Base-by-base conservation (phyloP, 192 early-diverging fungal species). In the Irineochytrium annulatum region DNA sequence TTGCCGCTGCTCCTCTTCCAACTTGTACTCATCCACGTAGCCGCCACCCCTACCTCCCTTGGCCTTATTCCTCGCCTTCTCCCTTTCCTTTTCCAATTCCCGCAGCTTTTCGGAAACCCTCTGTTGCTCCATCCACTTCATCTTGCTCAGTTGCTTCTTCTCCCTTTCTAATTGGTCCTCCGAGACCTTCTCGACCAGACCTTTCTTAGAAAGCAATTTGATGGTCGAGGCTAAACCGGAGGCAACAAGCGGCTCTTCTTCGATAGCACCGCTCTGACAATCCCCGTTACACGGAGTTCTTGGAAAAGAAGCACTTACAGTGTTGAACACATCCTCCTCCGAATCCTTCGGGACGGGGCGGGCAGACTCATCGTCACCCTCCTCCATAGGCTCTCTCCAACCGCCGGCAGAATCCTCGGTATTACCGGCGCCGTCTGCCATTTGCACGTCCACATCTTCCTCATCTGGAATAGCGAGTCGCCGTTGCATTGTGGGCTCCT, bases 191-290 rank as follows among this genome's bases (percentile, higher is more conserved):
- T 86, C 72, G 48, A 84, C 43, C 28, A 73, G 61, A 59, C 91
- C 93, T 70, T 93, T 89, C 63, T 94, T 86, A 22, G 71, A 79
- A 32, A 98, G 71, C 6, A 97, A 76, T 1, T 78, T 80, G 1
- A 98, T 65, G 0, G 95, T 92, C 3, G 92, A 87, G 20, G 79
- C 90, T 33, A 98, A 71, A 4, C 94, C 91, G 8, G 70, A 57
- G 53, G 85, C 85, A 8, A 95, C 84, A 1, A 91, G 64, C 11
- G 91, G 94, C 56, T 96, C 95, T 44, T 89, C 88, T 37, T 71
- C 71, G 29, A 80, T 67, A 5, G 65, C 55, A 3, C 57, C 72
- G 6, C 37, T 52, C 62, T 63, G 55, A 16, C 5, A 39, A 19
- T 48, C 22, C 20, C 14, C 29, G 22, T 34, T 43, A 33, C 14